phyloP scores from a whole-genome alignment of 2,329 filamentous ascomycete species.

The Fusarium albidum region DNA sequence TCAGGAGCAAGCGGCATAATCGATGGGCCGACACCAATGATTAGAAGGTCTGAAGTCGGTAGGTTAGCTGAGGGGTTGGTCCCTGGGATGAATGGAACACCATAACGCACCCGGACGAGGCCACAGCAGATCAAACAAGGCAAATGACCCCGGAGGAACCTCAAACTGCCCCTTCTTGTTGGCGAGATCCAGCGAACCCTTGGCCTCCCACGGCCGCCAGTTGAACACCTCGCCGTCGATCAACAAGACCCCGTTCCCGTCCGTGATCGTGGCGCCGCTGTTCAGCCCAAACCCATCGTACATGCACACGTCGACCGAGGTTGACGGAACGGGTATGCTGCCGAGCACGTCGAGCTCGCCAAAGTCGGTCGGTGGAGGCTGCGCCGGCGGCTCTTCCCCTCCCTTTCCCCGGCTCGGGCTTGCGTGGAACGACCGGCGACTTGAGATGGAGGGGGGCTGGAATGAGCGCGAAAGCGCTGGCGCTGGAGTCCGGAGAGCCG shows the following conservation, averaged over 20 bases:
- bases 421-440: slow-evolving; percentile 34
- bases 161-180: slow-evolving; percentile 87
- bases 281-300: slow-evolving; percentile 86
- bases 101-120: slow-evolving; percentile 80
- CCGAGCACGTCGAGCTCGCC: slow-evolving; percentile 79
- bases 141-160: slow-evolving; percentile 74
- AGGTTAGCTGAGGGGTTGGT: slow-evolving; percentile 17
- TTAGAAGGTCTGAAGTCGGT: slow-evolving; percentile 73
- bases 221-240: slow-evolving; percentile 87
- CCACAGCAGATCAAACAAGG: slow-evolving; percentile 79
- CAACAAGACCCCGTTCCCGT: slow-evolving; percentile 77
- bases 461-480: background rate
- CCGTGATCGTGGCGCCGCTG: slow-evolving; percentile 76
- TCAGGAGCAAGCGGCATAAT: slow-evolving; percentile 80
- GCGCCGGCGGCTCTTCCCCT: slow-evolving; percentile 38
- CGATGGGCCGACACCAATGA: slow-evolving; percentile 83
- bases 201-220: slow-evolving; percentile 82
- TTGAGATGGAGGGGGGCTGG: slow-evolving; percentile 3
- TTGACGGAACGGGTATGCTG: slow-evolving; percentile 78
- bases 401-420: slow-evolving; percentile 25
- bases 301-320: slow-evolving; percentile 83
- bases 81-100: background rate
- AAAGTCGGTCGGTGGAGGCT: slow-evolving; percentile 68
- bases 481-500: slow-evolving; percentile 19
- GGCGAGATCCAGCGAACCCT: slow-evolving; percentile 59